Base-by-base conservation (phyloP, 208 protist species). In the Endotrypanum monterogeii region DNA sequence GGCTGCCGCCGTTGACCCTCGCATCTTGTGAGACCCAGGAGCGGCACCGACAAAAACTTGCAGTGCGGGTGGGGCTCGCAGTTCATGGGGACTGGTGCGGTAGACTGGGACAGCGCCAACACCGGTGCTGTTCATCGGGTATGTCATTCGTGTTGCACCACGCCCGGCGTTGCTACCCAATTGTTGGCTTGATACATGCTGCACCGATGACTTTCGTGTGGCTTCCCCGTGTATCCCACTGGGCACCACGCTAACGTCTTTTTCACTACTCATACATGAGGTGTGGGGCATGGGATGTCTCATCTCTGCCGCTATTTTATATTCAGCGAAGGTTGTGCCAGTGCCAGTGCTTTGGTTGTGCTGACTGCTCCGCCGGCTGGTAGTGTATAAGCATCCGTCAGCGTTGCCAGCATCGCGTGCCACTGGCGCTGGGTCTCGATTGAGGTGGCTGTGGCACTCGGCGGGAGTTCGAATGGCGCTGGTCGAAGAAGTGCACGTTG, bases 271-370 rank as follows among this genome's bases (percentile, higher is more conserved):
- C 30, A 69, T 51, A 39, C 60, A 46, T 25, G 79, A 70, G 14
- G 73, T 73, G 79, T 83, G 79, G 35, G 73, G 68, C 73, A 72
- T 69, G 62, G 65, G 35, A 39, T 61, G 67, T 67, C 65, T 18
- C 20, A 35, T n/a, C n/a, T 30, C 51, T 51, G 32, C 67, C 30
- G 50, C 32, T 39, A 62, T 11, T 39, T 55, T 28, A 20, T 41
- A 51, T 51, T 50, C 39, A 16, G 32, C 11, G 8, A 65, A 30
- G 11, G 37, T 48, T 3, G 60, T 3, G 60, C 60, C 18, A 18
- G 23, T 14, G 37, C 37, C 25, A 16, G 20, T 37, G 60, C 46
- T 20, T 39, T n/a, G 18, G 44, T n/a, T 35, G 25, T 54, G 63
- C 20, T 51, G 63, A 25, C 44, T 35, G 44, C 37, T 9, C 25